A percentile compares a stretch with the other conserved stretches of the same genome.
Conservation (phyloP, 441 rosid genomes). For the Jatropha multifida region DNA sequence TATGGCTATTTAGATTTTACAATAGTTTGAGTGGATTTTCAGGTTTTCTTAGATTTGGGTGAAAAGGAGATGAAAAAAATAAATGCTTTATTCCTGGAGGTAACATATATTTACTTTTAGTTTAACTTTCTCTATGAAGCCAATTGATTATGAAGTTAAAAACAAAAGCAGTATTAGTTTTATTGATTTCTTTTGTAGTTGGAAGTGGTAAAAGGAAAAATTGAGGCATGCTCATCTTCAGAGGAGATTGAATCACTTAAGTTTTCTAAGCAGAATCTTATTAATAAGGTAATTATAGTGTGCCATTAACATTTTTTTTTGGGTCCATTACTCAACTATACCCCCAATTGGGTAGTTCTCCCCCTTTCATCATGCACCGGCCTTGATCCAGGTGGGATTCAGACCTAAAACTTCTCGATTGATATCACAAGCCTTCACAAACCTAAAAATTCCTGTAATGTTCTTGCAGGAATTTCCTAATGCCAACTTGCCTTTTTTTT, state of each 20-base stretch:
- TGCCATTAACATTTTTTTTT: background rate
- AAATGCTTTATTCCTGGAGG: constrained; percentile 84
- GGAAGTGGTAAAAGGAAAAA: constrained; percentile 64
- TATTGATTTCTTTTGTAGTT: constrained; percentile 47
- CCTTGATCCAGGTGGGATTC: background rate
- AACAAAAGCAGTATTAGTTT: constrained; percentile 18
- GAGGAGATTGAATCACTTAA: constrained; percentile 74
- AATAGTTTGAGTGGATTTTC: constrained; percentile 28
- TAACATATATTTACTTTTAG: constrained; percentile 30
- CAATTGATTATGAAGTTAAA: constrained; percentile 10
- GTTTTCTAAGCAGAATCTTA: constrained; percentile 75
- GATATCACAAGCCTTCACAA: background rate
- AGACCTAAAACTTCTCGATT: background rate
- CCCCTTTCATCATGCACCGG: background rate
- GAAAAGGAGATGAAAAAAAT: constrained; percentile 79
- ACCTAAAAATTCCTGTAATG: background rate
- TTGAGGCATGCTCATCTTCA: constrained; percentile 62
- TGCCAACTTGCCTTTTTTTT: background rate
- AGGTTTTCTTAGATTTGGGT: constrained; percentile 91
- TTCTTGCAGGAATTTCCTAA: constrained; percentile 1
- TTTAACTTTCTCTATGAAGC: constrained; percentile 17
- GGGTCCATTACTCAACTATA: background rate
- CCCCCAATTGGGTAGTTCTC: background rate
- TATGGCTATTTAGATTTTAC: background rate
- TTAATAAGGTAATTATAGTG: constrained; percentile 61